phyloP scores from a whole-genome alignment of 2,329 filamentous ascomycete genomes.

The Pseudogymnoascus pannorum region DNA sequence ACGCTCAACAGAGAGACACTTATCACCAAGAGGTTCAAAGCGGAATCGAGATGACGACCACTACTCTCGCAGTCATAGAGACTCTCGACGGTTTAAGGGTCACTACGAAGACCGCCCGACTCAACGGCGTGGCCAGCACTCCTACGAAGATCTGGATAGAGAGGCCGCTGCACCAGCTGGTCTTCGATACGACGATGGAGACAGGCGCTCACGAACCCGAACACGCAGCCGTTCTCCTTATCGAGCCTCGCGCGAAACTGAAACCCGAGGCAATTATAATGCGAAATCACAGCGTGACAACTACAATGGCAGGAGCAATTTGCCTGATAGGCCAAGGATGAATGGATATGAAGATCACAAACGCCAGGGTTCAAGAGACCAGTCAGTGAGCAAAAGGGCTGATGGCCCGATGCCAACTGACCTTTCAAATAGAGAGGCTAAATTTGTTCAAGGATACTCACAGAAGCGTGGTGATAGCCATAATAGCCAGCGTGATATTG shows the following conservation, averaged over 20 bases:
- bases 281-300: neutral
- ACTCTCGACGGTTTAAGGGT: constrained; percentile 53
- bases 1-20: constrained; percentile 40
- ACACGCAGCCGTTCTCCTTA: constrained; percentile 45
- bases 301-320: neutral
- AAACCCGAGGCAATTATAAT: constrained; percentile 23
- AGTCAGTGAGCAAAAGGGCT: constrained; percentile 58
- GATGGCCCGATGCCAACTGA: constrained; percentile 51
- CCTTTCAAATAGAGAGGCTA: constrained; percentile 57
- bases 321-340: constrained; percentile 17
- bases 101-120: constrained; percentile 52
- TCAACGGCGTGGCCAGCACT: constrained; percentile 40
- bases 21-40: constrained; percentile 61
- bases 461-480: constrained; percentile 37
- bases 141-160: constrained; percentile 52
- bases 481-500: constrained; percentile 11
- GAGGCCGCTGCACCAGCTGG: constrained; percentile 21
- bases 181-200: constrained; percentile 42
- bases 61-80: constrained; percentile 39
- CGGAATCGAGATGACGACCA: constrained; percentile 58
- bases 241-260: constrained; percentile 28
- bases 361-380: constrained; percentile 45
- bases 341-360: constrained; percentile 35
- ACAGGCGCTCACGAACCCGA: constrained; percentile 50
- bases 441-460: constrained; percentile 57